phyloP scores from a whole-genome alignment of 1,284 basidiomycete genomes.

The Amylostereum chailletii region DNA sequence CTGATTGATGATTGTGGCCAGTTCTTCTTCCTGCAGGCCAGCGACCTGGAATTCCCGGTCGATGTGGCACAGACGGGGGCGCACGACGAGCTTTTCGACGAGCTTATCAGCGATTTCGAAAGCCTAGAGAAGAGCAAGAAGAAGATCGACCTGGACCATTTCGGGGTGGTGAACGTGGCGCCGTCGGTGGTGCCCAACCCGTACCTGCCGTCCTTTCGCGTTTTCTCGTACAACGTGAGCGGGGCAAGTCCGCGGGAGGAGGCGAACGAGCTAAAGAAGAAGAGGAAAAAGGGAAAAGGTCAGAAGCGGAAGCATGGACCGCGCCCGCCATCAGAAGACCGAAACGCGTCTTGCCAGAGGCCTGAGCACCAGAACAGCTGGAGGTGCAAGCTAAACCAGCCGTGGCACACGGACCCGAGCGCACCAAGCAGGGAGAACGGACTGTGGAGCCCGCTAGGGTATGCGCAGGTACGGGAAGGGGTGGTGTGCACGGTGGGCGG shows the following conservation, averaged over 20 bases:
- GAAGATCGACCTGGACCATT: constrained; percentile 55
- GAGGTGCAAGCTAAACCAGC: constrained; percentile 47
- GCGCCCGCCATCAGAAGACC: constrained; percentile 32
- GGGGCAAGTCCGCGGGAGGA: constrained; percentile 23
- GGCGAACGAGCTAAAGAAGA: constrained; percentile 15
- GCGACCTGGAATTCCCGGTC: constrained; percentile 34
- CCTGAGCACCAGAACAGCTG: constrained; percentile 46
- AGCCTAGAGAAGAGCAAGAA: constrained; percentile 43
- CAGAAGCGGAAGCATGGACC: constrained; percentile 38
- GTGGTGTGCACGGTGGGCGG: no score
- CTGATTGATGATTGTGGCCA: constrained; percentile 18
- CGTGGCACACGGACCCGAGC: constrained; percentile 52
- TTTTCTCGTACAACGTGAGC: constrained; percentile 76
- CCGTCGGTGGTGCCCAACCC: constrained; percentile 84
- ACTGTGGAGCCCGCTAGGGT: constrained; percentile 70
- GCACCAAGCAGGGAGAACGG: constrained; percentile 69
- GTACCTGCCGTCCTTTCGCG: constrained; percentile 74
- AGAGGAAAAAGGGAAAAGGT: constrained; percentile 19
- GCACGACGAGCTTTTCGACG: constrained; percentile 37
- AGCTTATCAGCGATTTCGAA: constrained; percentile 47
- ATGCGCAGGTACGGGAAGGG: constrained; percentile 55
- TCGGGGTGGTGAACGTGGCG: constrained; percentile 68
- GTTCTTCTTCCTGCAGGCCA: constrained; percentile 58
- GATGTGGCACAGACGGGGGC: constrained; percentile 14
- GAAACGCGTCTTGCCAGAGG: constrained; percentile 33